A percentile compares a stretch with the other conserved stretches of the same genome.
Evolutionary conservation across 371 early-diverging fungal species (phyloP).

Genomic region (Smittium culicis): DNA sequence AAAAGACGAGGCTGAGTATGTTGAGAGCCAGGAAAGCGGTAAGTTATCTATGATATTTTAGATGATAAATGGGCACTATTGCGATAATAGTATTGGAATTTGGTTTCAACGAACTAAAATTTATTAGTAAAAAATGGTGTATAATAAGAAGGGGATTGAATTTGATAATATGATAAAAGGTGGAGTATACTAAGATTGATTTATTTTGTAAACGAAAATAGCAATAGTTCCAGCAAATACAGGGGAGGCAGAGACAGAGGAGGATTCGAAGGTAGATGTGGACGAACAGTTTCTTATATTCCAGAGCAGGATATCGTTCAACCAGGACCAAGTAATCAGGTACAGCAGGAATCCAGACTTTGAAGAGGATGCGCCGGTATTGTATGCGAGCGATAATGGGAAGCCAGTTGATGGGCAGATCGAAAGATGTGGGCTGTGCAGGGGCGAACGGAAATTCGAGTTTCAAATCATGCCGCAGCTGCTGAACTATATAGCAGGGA

Average conservation of each 20-base stretch:
- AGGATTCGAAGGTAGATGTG: conserved; percentile 55
- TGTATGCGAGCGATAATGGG: conserved; percentile 62
- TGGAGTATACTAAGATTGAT: background rate
- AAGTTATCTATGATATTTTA: too few relatives aligned
- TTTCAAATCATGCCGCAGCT: conserved; percentile 85
- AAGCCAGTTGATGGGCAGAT: conserved; percentile 43
- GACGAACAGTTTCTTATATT: conserved; percentile 80
- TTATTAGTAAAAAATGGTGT: too few relatives aligned
- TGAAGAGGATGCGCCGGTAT: conserved; percentile 42
- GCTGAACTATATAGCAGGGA: conserved; percentile 52
- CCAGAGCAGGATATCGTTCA: conserved; percentile 61
- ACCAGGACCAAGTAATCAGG: conserved; percentile 80
- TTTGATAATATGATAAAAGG: too few relatives aligned
- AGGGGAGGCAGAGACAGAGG: conserved; percentile 22
- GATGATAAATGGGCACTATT: too few relatives aligned
- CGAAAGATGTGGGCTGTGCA: conserved; percentile 61
- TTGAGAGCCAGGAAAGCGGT: too few relatives aligned
- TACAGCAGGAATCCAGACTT: conserved; percentile 55
- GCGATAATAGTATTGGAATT: too few relatives aligned
- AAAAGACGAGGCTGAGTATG: too few relatives aligned
- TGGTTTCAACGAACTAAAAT: too few relatives aligned
- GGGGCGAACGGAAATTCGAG: conserved; percentile 66
- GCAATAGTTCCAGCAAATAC: conserved; percentile 24
- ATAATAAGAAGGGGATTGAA: too few relatives aligned
- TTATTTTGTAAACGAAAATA: conserved; percentile 1